Percentiles rank a stretch among this genome's conserved stretches.
Evolutionary conservation across 2,329 filamentous ascomycete species (phyloP).

Genomic region (Knufia petricola): DNA sequence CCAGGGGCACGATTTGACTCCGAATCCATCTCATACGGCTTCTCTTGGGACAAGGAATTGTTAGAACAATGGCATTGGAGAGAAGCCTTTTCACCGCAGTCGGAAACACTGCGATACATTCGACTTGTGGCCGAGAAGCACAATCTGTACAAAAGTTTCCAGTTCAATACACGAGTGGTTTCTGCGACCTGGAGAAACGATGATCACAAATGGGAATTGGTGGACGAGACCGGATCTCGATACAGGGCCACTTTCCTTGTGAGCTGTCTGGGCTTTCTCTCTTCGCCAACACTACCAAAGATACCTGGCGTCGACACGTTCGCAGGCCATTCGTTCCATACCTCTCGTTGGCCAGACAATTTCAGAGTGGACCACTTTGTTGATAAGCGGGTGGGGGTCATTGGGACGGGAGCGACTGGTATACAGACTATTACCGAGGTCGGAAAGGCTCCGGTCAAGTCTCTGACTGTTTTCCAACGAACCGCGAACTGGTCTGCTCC

Average conservation of each 20-base stretch:
- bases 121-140: slow-evolving; percentile 30
- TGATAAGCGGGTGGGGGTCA: slow-evolving; percentile 33
- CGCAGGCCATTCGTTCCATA: slow-evolving; percentile 22
- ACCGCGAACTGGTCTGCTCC: slow-evolving; percentile 28
- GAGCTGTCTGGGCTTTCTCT: slow-evolving; percentile 14
- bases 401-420: slow-evolving; percentile 38
- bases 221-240: slow-evolving; percentile 7
- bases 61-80: slow-evolving; percentile 37
- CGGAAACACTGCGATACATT: slow-evolving; percentile 34
- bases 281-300: slow-evolving; percentile 20
- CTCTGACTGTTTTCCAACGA: slow-evolving; percentile 36
- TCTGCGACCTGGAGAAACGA: slow-evolving; percentile 12
- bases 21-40: slow-evolving; percentile 44
- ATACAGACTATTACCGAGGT: slow-evolving; percentile 35
- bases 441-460: slow-evolving; percentile 29
- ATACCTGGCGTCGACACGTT: slow-evolving; percentile 22
- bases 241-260: slow-evolving; percentile 14
- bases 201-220: slow-evolving; percentile 11
- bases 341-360: slow-evolving; percentile 23
- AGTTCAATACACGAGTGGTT: slow-evolving; percentile 22
- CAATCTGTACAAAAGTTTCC: slow-evolving; percentile 30
- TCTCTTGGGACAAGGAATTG: slow-evolving; percentile 37
- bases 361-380: slow-evolving; percentile 27
- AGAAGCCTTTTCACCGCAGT: slow-evolving; percentile 30
- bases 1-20: slow-evolving; percentile 48